Evolutionary conservation across 1,284 basidiomycete species (phyloP).

Genomic region (Rhodotorula sp.): DNA sequence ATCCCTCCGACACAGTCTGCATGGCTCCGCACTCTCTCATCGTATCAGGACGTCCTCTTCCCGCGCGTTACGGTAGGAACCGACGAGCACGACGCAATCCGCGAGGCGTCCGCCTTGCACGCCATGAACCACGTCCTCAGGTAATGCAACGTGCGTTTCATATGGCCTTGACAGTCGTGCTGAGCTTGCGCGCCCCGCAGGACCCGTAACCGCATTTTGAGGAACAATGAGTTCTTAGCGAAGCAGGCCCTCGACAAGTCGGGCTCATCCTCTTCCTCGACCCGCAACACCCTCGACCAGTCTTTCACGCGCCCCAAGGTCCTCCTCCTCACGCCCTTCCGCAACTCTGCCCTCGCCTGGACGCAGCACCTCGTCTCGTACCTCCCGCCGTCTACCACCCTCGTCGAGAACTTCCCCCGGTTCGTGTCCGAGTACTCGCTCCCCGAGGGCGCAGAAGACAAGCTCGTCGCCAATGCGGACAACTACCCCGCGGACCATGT

Average conservation of each 20-base stretch:
- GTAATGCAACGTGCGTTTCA: too few species aligned
- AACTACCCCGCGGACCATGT: conserved; percentile 87
- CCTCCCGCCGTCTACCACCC: conserved; percentile 59
- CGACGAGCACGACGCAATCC: conserved; percentile 54
- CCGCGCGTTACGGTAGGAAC: conserved; percentile 60
- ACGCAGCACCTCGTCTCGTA: conserved; percentile 61
- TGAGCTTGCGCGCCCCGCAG: too few species aligned
- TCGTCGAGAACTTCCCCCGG: conserved; percentile 79
- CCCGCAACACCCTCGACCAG: conserved; percentile 73
- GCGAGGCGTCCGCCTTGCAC: conserved; percentile 72
- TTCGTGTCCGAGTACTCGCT: conserved; percentile 82
- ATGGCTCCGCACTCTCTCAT: conserved; percentile 58
- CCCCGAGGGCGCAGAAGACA: conserved; percentile 77
- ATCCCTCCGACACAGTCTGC: background rate
- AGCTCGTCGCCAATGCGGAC: conserved; percentile 64
- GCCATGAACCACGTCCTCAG: conserved; percentile 81
- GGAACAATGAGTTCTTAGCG: conserved; percentile 87
- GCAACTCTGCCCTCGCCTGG: conserved; percentile 83
- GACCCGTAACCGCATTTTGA: conserved; percentile 87
- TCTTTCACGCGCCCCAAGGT: conserved; percentile 96
- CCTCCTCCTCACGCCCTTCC: conserved; percentile 87
- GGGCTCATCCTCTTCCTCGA: conserved; percentile 52
- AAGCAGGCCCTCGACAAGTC: conserved; percentile 63
- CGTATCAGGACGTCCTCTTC: conserved; percentile 71
- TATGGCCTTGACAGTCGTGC: too few species aligned